These are phyloP conservation scores for Nitzschia putrida DNA, from an alignment of 108 stramenopile species.

Conservation along the genomic window DNA sequence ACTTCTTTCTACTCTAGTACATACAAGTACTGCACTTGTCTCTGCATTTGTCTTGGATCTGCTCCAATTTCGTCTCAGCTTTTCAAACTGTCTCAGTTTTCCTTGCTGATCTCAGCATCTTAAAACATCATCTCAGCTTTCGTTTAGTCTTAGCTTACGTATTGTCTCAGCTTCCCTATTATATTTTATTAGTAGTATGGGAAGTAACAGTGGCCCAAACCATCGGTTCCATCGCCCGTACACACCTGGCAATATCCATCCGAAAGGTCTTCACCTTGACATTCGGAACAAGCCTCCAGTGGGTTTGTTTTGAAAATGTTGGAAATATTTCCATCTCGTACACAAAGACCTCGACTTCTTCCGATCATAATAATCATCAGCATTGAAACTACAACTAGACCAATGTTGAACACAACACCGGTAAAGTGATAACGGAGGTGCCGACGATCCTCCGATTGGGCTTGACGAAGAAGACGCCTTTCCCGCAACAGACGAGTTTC, in stretches of 20 bases:
- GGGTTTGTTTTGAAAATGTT: slow-evolving; percentile 30
- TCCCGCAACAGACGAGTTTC: slow-evolving; percentile 32
- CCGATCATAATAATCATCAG: slow-evolving; percentile 33
- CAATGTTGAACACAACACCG: slow-evolving; percentile 35
- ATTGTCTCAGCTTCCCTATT: too few relatives aligned
- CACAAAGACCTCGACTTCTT: slow-evolving; percentile 37
- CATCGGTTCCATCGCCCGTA: not conserved
- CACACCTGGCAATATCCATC: slow-evolving; percentile 18
- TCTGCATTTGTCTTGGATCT: too few relatives aligned
- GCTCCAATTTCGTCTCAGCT: too few relatives aligned
- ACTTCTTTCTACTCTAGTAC: too few relatives aligned
- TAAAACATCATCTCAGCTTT: too few relatives aligned
- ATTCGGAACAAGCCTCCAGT: slow-evolving; percentile 29
- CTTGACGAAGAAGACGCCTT: slow-evolving; percentile 24
- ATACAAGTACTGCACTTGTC: too few relatives aligned
- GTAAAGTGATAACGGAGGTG: slow-evolving; percentile 25
- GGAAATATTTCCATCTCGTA: slow-evolving; percentile 14
- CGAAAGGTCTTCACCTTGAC: not conserved
- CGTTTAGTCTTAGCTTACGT: too few relatives aligned
- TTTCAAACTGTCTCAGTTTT: too few relatives aligned
- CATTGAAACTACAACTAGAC: slow-evolving; percentile 23
- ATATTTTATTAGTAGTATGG: slow-evolving; percentile 17
- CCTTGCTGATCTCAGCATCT: too few relatives aligned
- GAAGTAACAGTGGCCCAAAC: slow-evolving; percentile 21
- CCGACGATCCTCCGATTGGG: slow-evolving; percentile 18